Evolutionary conservation across 2,329 filamentous ascomycete species (phyloP), one percentile per base, ranked within the genome.

Genomic region (Chrysoporthe deuterocubensis): DNA sequence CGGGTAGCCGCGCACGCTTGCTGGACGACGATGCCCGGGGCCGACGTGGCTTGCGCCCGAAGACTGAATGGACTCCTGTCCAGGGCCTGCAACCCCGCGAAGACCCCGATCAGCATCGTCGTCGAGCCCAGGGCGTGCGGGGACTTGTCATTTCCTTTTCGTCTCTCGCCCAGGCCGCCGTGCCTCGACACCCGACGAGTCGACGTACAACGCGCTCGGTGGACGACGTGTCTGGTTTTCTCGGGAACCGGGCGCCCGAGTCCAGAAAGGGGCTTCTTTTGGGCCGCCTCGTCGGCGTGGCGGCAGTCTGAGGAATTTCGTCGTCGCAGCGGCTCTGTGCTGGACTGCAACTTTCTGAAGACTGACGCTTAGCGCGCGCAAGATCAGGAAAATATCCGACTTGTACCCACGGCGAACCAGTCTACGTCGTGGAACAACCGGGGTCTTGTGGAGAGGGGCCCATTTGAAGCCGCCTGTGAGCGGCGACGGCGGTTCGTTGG

Each of bases 341-440:
- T 65, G 54, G 62, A 43, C 44, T 52, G 6, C 7, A 42, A 32
- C 43, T n/a, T 42, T n/a, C 43, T 42, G 26, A 16, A 48, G 44
- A 58, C 50, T 21, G 54, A 60, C 63, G 63, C 63, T 58, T 59
- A 65, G 40, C 63, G 63, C 63, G 63, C 63, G 63, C 63, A 58
- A 60, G 63, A 60, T 58, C 56, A 44, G 9, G 43, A 65, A 59
- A 65, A 61, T 34, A 18, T 50, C 63, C 63, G 63, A 32, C 34
- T 60, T 50, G 63, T 60, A 65, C 63, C 62, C 63, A 65, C 40
- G 63, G 63, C 44, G 63, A 26, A 8, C 44, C 54, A 65, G 63
- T 65, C 63, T 43, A 32, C 63, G 63, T n/a, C 54, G 46, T 60
- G 63, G 63, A 16, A 65, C 63, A 59, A 60, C 32, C 63, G 63